Conservation (phyloP, 108 stramenopile genomes). For the Nannochloropsis granulata region DNA sequence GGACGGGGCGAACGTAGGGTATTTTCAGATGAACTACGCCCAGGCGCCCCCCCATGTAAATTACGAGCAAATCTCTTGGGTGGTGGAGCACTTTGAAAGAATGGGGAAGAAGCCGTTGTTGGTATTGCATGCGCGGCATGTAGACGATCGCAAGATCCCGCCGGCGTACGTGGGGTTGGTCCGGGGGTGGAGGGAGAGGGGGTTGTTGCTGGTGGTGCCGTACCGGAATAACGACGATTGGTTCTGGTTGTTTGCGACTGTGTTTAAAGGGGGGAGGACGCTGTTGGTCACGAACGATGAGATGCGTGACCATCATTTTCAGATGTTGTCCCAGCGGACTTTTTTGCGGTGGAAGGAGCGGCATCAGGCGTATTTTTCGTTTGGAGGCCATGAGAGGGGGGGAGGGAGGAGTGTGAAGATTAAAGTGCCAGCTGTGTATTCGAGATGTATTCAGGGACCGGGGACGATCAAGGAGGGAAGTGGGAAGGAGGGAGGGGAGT, state of each 20-base stretch:
- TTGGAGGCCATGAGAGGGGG: constrained; percentile 29
- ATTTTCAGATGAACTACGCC: constrained; percentile 68
- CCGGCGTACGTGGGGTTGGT: not conserved
- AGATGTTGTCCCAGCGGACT: constrained; percentile 63
- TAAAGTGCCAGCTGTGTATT: not conserved
- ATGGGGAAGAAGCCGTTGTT: constrained; percentile 3
- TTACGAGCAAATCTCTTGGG: constrained; percentile 71
- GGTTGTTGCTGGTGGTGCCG: not conserved
- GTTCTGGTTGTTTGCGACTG: constrained; percentile 88
- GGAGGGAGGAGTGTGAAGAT: not conserved
- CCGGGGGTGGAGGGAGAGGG: not conserved
- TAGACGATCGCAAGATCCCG: not conserved
- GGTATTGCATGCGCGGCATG: constrained; percentile 4
- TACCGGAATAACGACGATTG: constrained; percentile 86
- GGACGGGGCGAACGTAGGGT: constrained; percentile 96
- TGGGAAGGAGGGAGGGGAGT: not conserved
- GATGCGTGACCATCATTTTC: constrained; percentile 97
- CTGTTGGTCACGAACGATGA: constrained; percentile 88
- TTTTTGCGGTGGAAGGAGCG: constrained; percentile 94
- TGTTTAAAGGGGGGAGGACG: constrained; percentile 23
- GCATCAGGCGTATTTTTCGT: constrained; percentile 63
- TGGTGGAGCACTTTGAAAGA: constrained; percentile 7
- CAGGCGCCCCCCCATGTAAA: constrained; percentile 66
- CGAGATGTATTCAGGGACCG: not conserved
- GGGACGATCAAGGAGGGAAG: not conserved